Base-by-base conservation (phyloP, 108 stramenopile genomes). In the Skeletonema costatum region DNA sequence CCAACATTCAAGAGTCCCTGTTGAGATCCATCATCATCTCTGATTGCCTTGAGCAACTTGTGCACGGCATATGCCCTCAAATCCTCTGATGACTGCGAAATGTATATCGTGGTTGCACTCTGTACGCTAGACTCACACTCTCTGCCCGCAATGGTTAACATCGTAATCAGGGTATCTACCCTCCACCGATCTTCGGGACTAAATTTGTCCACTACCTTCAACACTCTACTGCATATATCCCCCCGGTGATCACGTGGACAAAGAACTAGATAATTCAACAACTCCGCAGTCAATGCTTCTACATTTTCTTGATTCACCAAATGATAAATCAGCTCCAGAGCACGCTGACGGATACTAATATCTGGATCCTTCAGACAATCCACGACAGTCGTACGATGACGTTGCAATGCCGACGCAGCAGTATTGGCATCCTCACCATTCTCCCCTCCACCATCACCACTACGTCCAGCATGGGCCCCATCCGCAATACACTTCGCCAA, bases 311-410 rank as follows among this genome's bases (percentile, higher is more conserved):
- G 59, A 80, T 98, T 97, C 36, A 98, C 97, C 41, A 99, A 85
- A 77, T 98, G 94, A 67, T 97, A 98, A 64, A 99, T 98, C 1
- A 99, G 84, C 65, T 99, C 99, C 5, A 99, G 83, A 21, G 99
- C 99, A n/a, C 99, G 92, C 80, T 97, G 96, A 38, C 99, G 96
- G 75, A 99, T 98, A 71, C 93, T 96, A 46, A 98, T 86, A 85
- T 99, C 98, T n/a, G 99, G 95, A 88, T 99, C 98, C 75, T 97
- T 97, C 74, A 99, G 87, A 84, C 99, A 99, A 63, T 98, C 98
- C 17, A 99, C 98, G 3, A 99, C 97, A 21, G 97, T 97, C 19
- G 73, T 86, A 10, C 97, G 85, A 80, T 98, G 97, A 56, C 94
- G 90, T 71, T 98, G 97, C 61, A 98, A 72, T 2, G 97, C 97